Conservation (phyloP, 805 yeast species). For the Kuraishia borneana region DNA sequence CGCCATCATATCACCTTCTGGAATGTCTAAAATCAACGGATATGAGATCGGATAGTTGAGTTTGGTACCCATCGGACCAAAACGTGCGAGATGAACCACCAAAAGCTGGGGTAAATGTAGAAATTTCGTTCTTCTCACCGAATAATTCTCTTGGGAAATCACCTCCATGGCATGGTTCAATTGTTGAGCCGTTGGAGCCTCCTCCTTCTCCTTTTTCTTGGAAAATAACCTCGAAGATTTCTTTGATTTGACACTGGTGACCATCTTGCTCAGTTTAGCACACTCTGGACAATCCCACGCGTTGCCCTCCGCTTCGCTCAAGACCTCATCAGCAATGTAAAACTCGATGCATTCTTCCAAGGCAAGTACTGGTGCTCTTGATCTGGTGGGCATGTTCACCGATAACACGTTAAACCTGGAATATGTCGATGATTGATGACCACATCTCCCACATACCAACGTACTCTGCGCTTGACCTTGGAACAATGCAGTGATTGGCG, state of each 20-base stretch:
- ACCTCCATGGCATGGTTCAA: slow-evolving; percentile 8
- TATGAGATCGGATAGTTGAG: slow-evolving; percentile 43
- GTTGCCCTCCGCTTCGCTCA: slow-evolving; percentile 51
- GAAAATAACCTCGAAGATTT: slow-evolving; percentile 11
- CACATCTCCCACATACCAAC: slow-evolving; percentile 55
- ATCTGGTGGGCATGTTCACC: background rate
- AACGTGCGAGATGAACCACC: slow-evolving; percentile 28
- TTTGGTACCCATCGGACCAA: slow-evolving; percentile 35
- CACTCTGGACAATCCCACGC: slow-evolving; percentile 84
- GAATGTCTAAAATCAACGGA: slow-evolving; percentile 41
- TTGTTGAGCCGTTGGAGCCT: slow-evolving; percentile 6
- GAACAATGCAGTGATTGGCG: slow-evolving; percentile 55
- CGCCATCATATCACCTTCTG: slow-evolving; percentile 8
- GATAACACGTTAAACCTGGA: slow-evolving; percentile 53
- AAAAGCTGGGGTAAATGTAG: slow-evolving; percentile 10
- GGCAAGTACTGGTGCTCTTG: slow-evolving; percentile 22
- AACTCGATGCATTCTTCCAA: slow-evolving; percentile 54
- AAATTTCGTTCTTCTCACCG: slow-evolving; percentile 4
- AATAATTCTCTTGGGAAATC: slow-evolving; percentile 15
- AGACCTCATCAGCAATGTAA: slow-evolving; percentile 52
- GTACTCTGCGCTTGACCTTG: slow-evolving; percentile 67
- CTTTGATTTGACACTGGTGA: slow-evolving; percentile 8
- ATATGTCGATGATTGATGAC: slow-evolving; percentile 45
- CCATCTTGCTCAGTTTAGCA: slow-evolving; percentile 16
- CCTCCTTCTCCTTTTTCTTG: slow-evolving; percentile 18